Percentiles rank a stretch among this genome's conserved stretches.
Conservation (phyloP, 2,329 filamentous ascomycete genomes). For the Daldinia sp. region DNA sequence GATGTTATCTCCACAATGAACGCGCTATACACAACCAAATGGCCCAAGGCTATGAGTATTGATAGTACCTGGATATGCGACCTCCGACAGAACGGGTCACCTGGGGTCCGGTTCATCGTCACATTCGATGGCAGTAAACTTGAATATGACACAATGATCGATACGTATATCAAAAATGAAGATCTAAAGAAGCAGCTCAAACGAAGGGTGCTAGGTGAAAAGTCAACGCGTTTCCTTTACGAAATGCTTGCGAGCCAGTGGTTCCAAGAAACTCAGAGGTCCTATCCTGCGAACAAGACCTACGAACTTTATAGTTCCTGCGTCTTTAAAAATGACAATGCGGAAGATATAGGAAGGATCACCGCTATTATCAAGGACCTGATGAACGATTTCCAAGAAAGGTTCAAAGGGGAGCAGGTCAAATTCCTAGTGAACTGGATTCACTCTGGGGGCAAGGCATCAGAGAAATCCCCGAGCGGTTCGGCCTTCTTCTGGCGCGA, state of each 20-base stretch:
- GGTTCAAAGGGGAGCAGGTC: constrained; percentile 39
- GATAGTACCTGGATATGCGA: constrained; percentile 46
- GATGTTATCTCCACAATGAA: constrained; percentile 43
- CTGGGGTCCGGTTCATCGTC: constrained; percentile 2
- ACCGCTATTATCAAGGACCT: constrained; percentile 11
- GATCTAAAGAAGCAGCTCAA: too few species aligned
- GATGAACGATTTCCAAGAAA: constrained; percentile 38
- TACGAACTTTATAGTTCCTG: too few species aligned
- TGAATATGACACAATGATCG: too few species aligned
- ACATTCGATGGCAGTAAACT: too few species aligned
- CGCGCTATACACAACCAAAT: constrained; percentile 45
- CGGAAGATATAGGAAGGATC: too few species aligned
- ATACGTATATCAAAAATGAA: too few species aligned
- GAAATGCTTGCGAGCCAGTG: too few species aligned
- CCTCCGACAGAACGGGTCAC: neutral
- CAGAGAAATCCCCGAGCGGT: neutral
- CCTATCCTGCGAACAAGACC: constrained; percentile 14
- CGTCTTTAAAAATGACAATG: too few species aligned
- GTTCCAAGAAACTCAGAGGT: too few species aligned
- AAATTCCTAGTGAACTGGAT: constrained; percentile 42
- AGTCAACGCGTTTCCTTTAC: too few species aligned
- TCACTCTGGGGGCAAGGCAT: constrained; percentile 41
- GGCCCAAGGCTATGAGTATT: constrained; percentile 50
- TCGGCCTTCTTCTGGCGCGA: constrained; percentile 52
- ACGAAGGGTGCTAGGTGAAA: too few species aligned